Conservation (phyloP, 345 rosid genomes). For the Melastoma malabathricum region DNA sequence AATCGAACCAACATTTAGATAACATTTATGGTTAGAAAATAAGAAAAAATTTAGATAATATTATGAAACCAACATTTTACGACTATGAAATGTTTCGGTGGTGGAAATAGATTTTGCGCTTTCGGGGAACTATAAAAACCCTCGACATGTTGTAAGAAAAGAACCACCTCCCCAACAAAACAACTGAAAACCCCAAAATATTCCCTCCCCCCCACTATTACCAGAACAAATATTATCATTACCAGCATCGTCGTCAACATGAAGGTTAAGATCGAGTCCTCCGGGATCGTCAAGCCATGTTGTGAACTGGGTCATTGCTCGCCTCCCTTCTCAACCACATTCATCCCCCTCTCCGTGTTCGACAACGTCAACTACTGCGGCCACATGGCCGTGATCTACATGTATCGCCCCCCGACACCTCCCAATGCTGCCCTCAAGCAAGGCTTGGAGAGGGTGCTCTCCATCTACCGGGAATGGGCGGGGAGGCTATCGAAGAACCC, state of each 20-base stretch:
- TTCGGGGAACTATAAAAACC: no score
- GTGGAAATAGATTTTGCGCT: no score
- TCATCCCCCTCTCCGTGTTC: slow-evolving; percentile 12
- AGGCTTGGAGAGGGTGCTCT: slow-evolving; percentile 13
- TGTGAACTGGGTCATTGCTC: slow-evolving; percentile 4
- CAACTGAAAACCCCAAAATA: no score
- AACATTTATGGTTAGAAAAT: no score
- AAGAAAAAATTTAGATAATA: no score
- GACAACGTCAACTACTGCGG: slow-evolving; percentile 11
- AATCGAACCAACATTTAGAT: no score
- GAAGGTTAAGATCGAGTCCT: slow-evolving; percentile 19
- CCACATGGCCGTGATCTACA: slow-evolving; percentile 18
- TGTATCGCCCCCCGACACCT: slow-evolving; percentile 15
- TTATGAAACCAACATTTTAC: no score
- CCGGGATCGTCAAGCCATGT: slow-evolving; percentile 12
- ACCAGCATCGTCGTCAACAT: slow-evolving; percentile 3
- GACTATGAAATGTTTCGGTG: no score
- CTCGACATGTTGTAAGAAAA: no score
- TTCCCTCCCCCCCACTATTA: background rate
- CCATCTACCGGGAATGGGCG: slow-evolving; percentile 17
- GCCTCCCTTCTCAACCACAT: background rate
- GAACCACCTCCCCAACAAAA: no score
- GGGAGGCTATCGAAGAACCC: slow-evolving; percentile 16
- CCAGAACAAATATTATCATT: background rate
- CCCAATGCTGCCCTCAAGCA: slow-evolving; percentile 7